Percentiles rank a stretch among this genome's conserved stretches.
Conservation (phyloP, 306 rosid genomes). For the Hylodesmum podocarpum region DNA sequence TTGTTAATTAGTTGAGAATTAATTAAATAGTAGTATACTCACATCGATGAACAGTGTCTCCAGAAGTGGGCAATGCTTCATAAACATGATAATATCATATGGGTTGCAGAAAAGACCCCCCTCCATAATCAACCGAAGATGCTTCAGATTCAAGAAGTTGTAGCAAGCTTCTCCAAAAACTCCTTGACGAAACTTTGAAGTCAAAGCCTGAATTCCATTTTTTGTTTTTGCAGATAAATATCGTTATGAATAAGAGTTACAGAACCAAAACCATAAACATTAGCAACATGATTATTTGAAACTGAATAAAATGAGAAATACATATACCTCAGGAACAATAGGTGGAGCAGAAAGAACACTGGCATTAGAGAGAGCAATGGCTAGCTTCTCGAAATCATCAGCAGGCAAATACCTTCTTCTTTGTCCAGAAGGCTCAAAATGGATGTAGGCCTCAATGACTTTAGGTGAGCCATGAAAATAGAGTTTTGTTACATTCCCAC, state of each 20-base stretch:
- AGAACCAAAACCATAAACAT: no score
- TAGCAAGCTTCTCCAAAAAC: not conserved
- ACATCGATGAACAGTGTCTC: slow-evolving; percentile 46
- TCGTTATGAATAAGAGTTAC: no score
- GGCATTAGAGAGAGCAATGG: not conserved
- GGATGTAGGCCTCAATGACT: slow-evolving; percentile 27
- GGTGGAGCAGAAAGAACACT: slow-evolving; percentile 30
- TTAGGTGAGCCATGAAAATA: not conserved
- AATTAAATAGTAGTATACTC: slow-evolving; percentile 12
- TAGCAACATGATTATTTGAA: no score
- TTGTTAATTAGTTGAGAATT: not conserved
- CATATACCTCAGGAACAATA: slow-evolving; percentile 48
- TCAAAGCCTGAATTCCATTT: slow-evolving; percentile 34
- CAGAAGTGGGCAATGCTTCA: slow-evolving; percentile 35
- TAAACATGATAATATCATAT: slow-evolving; percentile 32
- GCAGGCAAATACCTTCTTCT: not conserved
- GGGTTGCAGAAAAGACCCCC: slow-evolving; percentile 38
- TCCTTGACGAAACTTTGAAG: slow-evolving; percentile 21
- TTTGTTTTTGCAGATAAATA: no score
- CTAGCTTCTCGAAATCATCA: not conserved
- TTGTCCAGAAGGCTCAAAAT: not conserved
- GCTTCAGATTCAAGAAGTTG: slow-evolving; percentile 22
- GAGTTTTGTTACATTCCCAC: not conserved
- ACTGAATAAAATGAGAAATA: not conserved
- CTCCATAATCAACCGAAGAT: slow-evolving; percentile 47